Evolutionary conservation across 73 alveolate genomes (phyloP), one percentile per base, ranked within the genome.

Genomic region (Stentor roeselii): DNA sequence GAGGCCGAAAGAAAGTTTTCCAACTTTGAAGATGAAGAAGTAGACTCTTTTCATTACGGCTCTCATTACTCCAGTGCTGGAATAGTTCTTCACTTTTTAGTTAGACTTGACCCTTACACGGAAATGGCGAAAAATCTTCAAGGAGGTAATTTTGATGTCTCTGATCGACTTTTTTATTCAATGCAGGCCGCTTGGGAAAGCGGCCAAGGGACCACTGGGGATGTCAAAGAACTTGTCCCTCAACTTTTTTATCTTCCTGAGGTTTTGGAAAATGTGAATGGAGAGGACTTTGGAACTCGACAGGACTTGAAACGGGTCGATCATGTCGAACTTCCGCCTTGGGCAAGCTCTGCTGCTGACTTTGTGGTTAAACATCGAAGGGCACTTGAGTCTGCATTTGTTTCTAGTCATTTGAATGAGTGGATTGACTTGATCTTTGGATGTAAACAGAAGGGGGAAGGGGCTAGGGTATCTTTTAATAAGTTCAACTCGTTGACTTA

Each of bases 21-120:
- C 4, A 96, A 93, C 38, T 41, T 15, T 15, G 59, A 34, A 15
- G 74, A 76, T 41, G 60, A 37, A 39, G 84, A 76, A 39, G 30
- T 76, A 21, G 36, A 39, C 1, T 35, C 84, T 59, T 97, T 93
- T 90, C 99, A 95, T 84, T 94, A 94, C 86, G 99, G 99, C 0
- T 91, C 98, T 37, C 99, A 97, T 85, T 97, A 97, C 85, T 91
- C 98, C 31, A 93, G 97, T 89, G 99, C 99, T 21, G 98, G 97
- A 42, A 96, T 95, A 37, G 98, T 97, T 31, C 90, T 97, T 30
- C 95, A 95, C 84, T 97, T 87, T 83, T 86, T 97, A 76, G 87
- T 92, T 42, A 91, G 99, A 78, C 75, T 97, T 75, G 91, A 89
- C 78, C 99, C 99, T n/a, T 97, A 75, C 78, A 85, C 98, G 30